These are phyloP conservation scores for Nemania sp. DNA, from an alignment of 2,329 filamentous ascomycete species.

Conservation along the genomic window DNA sequence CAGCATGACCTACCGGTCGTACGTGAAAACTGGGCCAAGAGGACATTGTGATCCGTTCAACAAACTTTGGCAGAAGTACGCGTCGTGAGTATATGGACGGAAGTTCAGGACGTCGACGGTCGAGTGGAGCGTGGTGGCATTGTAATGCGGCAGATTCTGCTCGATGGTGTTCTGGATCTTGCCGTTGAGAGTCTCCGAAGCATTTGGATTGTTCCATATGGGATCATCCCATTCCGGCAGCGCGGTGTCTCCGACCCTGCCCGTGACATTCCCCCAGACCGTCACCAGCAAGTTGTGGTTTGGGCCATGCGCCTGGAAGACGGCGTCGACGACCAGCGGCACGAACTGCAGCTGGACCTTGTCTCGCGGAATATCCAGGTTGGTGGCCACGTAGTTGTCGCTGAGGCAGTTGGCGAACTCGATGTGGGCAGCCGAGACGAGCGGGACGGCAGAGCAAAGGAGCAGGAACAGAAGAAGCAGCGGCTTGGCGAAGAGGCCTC, in stretches of 20 bases:
- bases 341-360: conserved; percentile 75
- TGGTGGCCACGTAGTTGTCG: conserved; percentile 58
- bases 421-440: conserved; percentile 66
- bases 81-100: conserved; percentile 60
- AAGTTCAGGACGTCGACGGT: conserved; percentile 78
- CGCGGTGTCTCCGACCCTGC: conserved; percentile 59
- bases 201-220: conserved; percentile 59
- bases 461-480: conserved; percentile 47
- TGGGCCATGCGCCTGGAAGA: conserved; percentile 65
- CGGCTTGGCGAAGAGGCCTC: conserved; percentile 12
- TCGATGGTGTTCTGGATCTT: conserved; percentile 74
- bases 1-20: conserved; percentile 44
- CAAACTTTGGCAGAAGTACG: conserved; percentile 68
- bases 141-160: conserved; percentile 48
- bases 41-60: conserved; percentile 73
- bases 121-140: conserved; percentile 73
- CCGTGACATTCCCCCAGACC: conserved; percentile 89
- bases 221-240: conserved; percentile 64
- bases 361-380: conserved; percentile 36
- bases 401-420: conserved; percentile 84
- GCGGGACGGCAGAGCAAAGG: conserved; percentile 43
- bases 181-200: conserved; percentile 62
- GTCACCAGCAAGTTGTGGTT: conserved; percentile 73
- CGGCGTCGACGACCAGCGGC: conserved; percentile 73
- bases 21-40: conserved; percentile 70